Base-by-base conservation (phyloP, 2,329 filamentous ascomycete species). In the Claviceps sp. region DNA sequence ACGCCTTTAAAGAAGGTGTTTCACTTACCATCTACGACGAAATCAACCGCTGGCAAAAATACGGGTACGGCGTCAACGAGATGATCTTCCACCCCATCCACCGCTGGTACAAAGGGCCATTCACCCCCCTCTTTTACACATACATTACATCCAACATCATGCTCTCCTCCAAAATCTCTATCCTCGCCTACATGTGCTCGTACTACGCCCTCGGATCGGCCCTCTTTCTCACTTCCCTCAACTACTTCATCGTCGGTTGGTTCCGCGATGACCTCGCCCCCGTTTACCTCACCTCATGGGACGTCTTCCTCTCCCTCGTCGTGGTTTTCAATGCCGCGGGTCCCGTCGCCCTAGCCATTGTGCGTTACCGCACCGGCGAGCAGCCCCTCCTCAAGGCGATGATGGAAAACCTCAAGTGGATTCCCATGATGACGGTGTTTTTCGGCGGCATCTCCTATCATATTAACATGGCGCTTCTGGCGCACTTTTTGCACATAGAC, bases 11-110 rank as follows among this genome's bases (percentile, higher is more conserved):
- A 60, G 84, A 87, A 59, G 84, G 84, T 55, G 84, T 87, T 0
- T 86, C 82, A 0, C 71, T 87, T 16, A 87, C 84, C 0, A 81
- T 87, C 8, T 87, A 86, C 60, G 84, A 87, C 56, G 84, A 87
- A 60, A 68, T 87, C 40, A 77, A 78, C 13, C 78, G 84, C 47
- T 87, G 84, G 84, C 80, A 86, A 61, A 87, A 87, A 68, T 84
- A 86, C 52, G 81, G 82, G 0, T 87, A 84, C 57, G 84, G 84
- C 7, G 84, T 81, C 61, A 85, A 81, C 60, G 84, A 87, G 64
- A 68, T 87, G 48, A 73, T 87, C 17, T 87, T 87, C 70, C 74
- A 85, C 58, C 84, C 84, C 0, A 64, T 87, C 41, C 70, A 75
- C 49, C 70, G 74, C 56, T 87, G 84, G 84, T 74, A 70, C 57